Evolutionary conservation across 257 asterid genomes (phyloP).

Genomic region (Gentiana macrophylla): DNA sequence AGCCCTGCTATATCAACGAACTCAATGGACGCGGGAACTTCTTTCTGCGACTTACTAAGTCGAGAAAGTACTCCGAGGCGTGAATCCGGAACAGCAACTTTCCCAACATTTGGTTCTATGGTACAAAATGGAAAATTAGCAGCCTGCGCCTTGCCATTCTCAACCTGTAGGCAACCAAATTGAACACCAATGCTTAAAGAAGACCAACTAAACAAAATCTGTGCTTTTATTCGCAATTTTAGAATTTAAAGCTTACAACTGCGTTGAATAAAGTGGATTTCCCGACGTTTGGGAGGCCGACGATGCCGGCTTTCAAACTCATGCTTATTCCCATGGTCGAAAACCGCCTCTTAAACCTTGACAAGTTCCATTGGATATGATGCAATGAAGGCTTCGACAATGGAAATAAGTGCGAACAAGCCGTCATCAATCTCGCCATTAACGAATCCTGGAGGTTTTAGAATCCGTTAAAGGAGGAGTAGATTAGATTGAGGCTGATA

Average conservation of each 20-base stretch:
- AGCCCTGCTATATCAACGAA: conserved; percentile 98
- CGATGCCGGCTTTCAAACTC: conserved; percentile 94
- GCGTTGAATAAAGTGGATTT: conserved; percentile 97
- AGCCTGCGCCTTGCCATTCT: conserved; percentile 98
- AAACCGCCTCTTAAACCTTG: conserved; percentile 34
- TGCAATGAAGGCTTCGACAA: conserved; percentile 25
- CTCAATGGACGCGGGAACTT: conserved; percentile 89
- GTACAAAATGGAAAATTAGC: conserved; percentile 97
- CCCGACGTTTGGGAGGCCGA: conserved; percentile 97
- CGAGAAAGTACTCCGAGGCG: conserved; percentile 80
- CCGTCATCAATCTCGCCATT: conserved; percentile 54
- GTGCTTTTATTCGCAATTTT: background rate
- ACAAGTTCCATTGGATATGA: conserved; percentile 25
- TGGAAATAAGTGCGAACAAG: conserved; percentile 55
- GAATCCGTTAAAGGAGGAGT: conserved; percentile 15
- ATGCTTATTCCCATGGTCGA: conserved; percentile 69
- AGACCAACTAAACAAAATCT: background rate
- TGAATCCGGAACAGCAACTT: conserved; percentile 90
- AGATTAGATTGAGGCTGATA: conserved; percentile 14
- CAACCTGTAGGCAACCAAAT: conserved; percentile 50
- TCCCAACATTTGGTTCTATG: conserved; percentile 91
- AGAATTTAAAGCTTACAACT: conserved; percentile 46
- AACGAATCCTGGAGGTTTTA: background rate
- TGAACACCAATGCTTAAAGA: background rate
- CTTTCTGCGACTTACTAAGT: conserved; percentile 73